A percentile compares a stretch with the other conserved stretches of the same genome.
Conservation (phyloP, 495 filamentous ascomycete species). For the Podospora tetraspora region DNA sequence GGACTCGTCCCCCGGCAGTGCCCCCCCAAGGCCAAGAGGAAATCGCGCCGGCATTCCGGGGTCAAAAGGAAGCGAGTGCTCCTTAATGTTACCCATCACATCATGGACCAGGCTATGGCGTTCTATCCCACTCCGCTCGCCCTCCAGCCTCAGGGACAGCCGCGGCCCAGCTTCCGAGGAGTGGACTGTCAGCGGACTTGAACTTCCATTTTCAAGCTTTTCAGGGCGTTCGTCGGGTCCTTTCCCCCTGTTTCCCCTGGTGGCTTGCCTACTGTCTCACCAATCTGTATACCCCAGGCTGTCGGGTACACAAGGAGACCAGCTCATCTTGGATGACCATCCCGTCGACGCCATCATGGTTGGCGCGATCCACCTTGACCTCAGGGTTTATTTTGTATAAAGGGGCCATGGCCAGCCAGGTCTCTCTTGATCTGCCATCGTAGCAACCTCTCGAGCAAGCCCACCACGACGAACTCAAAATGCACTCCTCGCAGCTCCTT, state of each 20-base stretch:
- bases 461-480: conserved; percentile 1
- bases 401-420: background rate
- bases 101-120: background rate
- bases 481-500: conserved; percentile 23
- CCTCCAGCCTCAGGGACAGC: conserved; percentile 5
- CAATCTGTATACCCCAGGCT: background rate
- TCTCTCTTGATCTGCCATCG: background rate
- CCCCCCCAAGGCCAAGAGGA: conserved; percentile 1
- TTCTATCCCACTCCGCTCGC: conserved; percentile 6
- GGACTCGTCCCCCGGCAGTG: background rate
- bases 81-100: conserved; percentile 2
- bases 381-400: background rate
- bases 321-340: background rate
- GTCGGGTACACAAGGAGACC: background rate
- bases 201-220: background rate
- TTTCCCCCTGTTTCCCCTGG: background rate
- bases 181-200: conserved; percentile 9
- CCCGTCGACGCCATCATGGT: background rate
- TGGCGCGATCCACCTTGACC: background rate
- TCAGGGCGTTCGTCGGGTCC: background rate
- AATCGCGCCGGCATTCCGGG: conserved; percentile 20
- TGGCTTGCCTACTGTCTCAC: background rate
- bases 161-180: conserved; percentile 19
- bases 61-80: background rate
- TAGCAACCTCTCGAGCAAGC: background rate